Evolutionary conservation across 495 filamentous ascomycete species (phyloP).

Genomic region (Trichoderma erinaceum): DNA sequence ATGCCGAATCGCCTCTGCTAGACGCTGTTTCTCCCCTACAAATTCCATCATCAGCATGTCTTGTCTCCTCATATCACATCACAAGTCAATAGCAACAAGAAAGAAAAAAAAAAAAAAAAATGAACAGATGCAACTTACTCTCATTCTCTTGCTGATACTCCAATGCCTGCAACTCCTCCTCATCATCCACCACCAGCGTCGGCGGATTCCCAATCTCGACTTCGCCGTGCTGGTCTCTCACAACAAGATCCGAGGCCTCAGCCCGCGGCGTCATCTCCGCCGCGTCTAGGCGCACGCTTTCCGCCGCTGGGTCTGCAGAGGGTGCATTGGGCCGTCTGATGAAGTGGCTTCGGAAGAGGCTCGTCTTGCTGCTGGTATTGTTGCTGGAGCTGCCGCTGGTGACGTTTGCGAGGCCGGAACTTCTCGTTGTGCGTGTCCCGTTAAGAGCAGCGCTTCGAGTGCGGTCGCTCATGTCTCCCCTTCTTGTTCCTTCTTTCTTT

Average conservation of each 20-base stretch:
- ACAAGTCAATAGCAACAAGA: not conserved
- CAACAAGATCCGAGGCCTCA: slow-evolving; percentile 63
- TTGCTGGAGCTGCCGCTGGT: not conserved
- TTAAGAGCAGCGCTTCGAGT: not conserved
- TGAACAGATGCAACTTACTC: slow-evolving; percentile 20
- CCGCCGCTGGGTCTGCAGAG: slow-evolving; percentile 31
- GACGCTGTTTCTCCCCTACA: slow-evolving; percentile 40
- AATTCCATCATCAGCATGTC: slow-evolving; percentile 11
- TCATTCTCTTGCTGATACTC: slow-evolving; percentile 43
- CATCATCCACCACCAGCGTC: slow-evolving; percentile 46
- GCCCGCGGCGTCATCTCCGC: slow-evolving; percentile 31
- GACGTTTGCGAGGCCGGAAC: not conserved
- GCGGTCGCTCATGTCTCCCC: not conserved
- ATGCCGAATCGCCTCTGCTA: slow-evolving; percentile 50
- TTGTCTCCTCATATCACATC: not conserved
- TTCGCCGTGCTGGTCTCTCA: slow-evolving; percentile 67
- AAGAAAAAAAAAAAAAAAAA: not conserved
- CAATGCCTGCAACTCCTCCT: slow-evolving; percentile 40
- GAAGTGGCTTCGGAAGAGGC: slow-evolving; percentile 67
- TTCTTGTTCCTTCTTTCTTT: not conserved
- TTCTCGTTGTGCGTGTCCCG: not conserved
- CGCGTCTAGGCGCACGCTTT: slow-evolving; percentile 29
- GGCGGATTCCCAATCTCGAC: slow-evolving; percentile 66
- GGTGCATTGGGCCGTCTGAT: slow-evolving; percentile 58
- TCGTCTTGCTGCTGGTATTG: slow-evolving; percentile 59